Evolutionary conservation across 768 basidiomycete species (phyloP), one percentile per base, ranked within the genome.

Genomic region (Leccinum subgranulosum): DNA sequence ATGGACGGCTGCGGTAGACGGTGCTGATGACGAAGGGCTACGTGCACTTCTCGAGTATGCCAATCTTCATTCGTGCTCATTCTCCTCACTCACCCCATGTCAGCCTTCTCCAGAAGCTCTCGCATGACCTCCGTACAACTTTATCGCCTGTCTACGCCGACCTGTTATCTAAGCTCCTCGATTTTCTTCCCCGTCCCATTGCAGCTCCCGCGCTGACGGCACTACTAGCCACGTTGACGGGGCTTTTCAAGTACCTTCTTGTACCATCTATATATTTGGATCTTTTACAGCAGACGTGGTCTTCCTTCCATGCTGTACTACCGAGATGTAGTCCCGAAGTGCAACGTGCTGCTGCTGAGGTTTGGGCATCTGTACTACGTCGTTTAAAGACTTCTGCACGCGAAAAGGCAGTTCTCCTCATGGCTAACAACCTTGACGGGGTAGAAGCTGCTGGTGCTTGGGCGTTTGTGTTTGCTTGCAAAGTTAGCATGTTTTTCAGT

Each of bases 291-390:
- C 74, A 78, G 45, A 86, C 88, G 3, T 92, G 90, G 90, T 54
- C 69, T 6, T 64, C 72, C 28, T 72, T 92, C 41, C 75, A 77
- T 25, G 66, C 69, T 1, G 74, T 79, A 1, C 68, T 92, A 9
- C 80, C 81, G 3, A 79, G 76, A 56, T 91, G 88, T 67, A 74
- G 81, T 55, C 79, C 83, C 0, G 90, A 94, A 57, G 81, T 92
- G 3, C 89, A 89, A 66, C 76, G 88, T 25, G 84, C 88, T 1
- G 80, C 90, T 10, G 88, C 92, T 0, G 93, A 97, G 66, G 91
- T 92, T 4, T 97, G 92, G 95, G 91, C 86, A 0, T 84, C 83
- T 1, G 80, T 88, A 0, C 65, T 96, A 45, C 78, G 94, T 50
- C 80, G 90, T 62, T 73, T 94, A 53, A 90, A 91, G 69, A 73